phyloP scores from a whole-genome alignment of 2,329 filamentous ascomycete species.

The Pseudogymnoascus sp. region DNA sequence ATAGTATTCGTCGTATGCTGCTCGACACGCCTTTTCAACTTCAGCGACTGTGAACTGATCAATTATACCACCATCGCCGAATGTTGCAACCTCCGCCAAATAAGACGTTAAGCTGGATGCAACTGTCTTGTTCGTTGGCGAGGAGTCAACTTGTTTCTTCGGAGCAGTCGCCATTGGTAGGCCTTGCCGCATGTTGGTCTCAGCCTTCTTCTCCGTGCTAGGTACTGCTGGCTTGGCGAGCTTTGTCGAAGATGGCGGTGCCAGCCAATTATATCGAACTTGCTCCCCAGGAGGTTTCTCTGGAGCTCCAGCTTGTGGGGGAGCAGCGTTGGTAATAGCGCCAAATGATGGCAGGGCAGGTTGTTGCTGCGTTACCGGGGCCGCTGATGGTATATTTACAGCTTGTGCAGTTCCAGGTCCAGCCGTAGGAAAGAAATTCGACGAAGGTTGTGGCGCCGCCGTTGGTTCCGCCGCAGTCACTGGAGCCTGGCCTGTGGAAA shows the following conservation, averaged over 20 bases:
- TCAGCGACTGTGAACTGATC: conserved; percentile 24
- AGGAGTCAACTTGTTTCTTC: background rate
- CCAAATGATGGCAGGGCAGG: background rate
- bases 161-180: background rate
- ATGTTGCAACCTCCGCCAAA: background rate
- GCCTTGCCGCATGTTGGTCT: background rate
- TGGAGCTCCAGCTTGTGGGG: background rate
- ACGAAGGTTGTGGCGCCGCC: background rate
- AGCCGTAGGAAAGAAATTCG: background rate
- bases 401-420: background rate
- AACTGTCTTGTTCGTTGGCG: background rate
- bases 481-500: background rate
- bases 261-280: conserved; percentile 4
- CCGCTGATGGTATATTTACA: background rate
- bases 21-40: conserved; percentile 14
- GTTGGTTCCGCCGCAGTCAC: background rate
- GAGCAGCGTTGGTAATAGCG: background rate
- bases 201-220: background rate
- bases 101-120: background rate
- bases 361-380: background rate
- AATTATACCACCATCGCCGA: conserved; percentile 25
- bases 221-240: background rate
- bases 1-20: background rate
- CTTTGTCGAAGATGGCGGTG: background rate
- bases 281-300: background rate